These are phyloP conservation scores for Zalaria sp. DNA, from an alignment of 2,329 filamentous ascomycete genomes.

Conservation along the genomic window DNA sequence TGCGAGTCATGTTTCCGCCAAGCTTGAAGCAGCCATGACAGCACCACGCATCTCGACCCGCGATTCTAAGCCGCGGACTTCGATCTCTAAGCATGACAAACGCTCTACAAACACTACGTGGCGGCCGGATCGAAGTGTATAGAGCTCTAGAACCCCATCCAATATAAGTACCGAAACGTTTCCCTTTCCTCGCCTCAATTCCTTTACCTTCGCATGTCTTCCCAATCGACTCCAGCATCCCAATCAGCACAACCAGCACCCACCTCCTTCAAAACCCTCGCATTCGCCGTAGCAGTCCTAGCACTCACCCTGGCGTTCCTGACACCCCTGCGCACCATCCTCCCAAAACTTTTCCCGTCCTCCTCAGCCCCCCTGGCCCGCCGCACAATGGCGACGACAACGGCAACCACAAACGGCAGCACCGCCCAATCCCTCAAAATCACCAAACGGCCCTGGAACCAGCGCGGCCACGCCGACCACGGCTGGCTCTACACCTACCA, in stretches of 20 bases:
- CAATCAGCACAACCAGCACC: conserved; percentile 2
- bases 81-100: background rate
- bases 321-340: conserved; percentile 21
- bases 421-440: conserved; percentile 37
- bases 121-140: background rate
- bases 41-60: too few relatives aligned
- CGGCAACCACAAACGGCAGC: conserved; percentile 12
- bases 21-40: too few relatives aligned
- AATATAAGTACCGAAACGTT: conserved; percentile 5
- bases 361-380: conserved; percentile 8
- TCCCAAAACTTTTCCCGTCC: conserved; percentile 21
- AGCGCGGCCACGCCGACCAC: conserved; percentile 65
- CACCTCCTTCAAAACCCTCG: conserved; percentile 12
- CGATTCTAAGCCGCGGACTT: background rate
- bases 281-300: conserved; percentile 18
- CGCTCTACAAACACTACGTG: background rate
- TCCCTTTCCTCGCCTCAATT: background rate
- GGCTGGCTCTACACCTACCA: conserved; percentile 83
- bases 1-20: too few relatives aligned
- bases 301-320: conserved; percentile 33
- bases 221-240: conserved; percentile 2
- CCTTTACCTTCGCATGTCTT: conserved; percentile 7
- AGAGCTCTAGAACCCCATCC: background rate
- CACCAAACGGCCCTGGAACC: conserved; percentile 55
- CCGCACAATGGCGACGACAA: conserved; percentile 26